Evolutionary conservation across 768 basidiomycete genomes (phyloP), one percentile per base, ranked within the genome.

Genomic region (Tubosaeta sp.): DNA sequence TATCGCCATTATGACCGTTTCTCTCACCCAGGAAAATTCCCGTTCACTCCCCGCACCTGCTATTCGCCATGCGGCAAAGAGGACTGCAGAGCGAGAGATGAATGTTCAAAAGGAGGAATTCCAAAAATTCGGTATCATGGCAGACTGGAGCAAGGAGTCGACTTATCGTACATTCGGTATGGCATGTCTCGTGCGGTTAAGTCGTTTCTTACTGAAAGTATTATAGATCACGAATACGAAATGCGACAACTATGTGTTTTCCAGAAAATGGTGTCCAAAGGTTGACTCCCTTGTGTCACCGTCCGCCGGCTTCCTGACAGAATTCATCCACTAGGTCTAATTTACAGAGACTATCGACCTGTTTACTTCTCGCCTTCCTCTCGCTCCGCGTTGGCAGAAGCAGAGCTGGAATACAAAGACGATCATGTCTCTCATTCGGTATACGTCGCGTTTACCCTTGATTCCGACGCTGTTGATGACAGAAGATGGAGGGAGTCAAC

Each of bases 361-460:
- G 91, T 94, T 6, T 83, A 96, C 66, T 97, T 91, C 66, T 97
- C 95, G 0, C 95, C 95, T 3, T 95, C 94, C 0, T 96, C 94
- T 1, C 82, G 80, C 36, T 94, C 95, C 6, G 95, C 95, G 0
- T 72, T 99, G 13, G 95, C 95, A 0, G 95, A 99, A 71, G 92
- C 94, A 5, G 95, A 99, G 65, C 75, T 99, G 25, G 78, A 82
- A 24, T 97, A 97, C 71, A 84, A 82, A 54, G 94, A 96, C 27
- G 81, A 89, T 59, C 94, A 96, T 64, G 71, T 84, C 42, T 96
- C 94, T 0, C 83, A 87, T 57, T 90, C 93, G 6, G 90, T 89
- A 36, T 97, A 90, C 61, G 88, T 96, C 36, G 73, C 78, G 1
- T 95, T 94, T 65, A 74, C 79, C 6, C 65, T 94, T n/a, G 76